phyloP scores from a whole-genome alignment of 805 yeast species.

The Yamadazyma kitorensis region DNA sequence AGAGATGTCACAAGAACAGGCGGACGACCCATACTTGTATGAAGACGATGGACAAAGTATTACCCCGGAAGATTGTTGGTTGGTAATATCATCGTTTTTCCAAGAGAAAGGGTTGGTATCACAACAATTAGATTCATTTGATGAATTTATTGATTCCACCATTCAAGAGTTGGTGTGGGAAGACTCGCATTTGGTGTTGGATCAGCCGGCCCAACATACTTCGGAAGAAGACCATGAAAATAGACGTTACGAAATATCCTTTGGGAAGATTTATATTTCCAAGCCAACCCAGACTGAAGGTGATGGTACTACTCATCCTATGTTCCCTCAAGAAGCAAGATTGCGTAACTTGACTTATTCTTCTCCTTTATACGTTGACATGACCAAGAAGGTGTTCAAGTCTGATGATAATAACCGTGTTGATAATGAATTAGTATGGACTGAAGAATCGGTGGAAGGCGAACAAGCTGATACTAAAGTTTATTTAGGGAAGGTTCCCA shows the following conservation, averaged over 20 bases:
- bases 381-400: constrained; percentile 84
- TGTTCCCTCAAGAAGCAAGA: constrained; percentile 98
- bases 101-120: constrained; percentile 96
- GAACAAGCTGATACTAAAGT: constrained; percentile 71
- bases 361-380: constrained; percentile 93
- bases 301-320: constrained; percentile 98
- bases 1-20: constrained; percentile 14
- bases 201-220: constrained; percentile 97
- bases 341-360: constrained; percentile 94
- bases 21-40: constrained; percentile 65
- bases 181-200: constrained; percentile 89
- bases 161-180: constrained; percentile 97
- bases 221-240: constrained; percentile 86
- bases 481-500: constrained; percentile 94
- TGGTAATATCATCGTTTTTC: constrained; percentile 93
- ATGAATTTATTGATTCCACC: constrained; percentile 94
- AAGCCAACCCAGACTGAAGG: constrained; percentile 99
- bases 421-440: constrained; percentile 45
- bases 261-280: constrained; percentile 94
- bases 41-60: constrained; percentile 63
- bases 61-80: constrained; percentile 99
- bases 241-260: constrained; percentile 92
- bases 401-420: constrained; percentile 63
- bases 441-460: constrained; percentile 49
- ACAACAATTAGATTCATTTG: constrained; percentile 96